Conservation (phyloP, 306 rosid species). For the Inga oerstediana region DNA sequence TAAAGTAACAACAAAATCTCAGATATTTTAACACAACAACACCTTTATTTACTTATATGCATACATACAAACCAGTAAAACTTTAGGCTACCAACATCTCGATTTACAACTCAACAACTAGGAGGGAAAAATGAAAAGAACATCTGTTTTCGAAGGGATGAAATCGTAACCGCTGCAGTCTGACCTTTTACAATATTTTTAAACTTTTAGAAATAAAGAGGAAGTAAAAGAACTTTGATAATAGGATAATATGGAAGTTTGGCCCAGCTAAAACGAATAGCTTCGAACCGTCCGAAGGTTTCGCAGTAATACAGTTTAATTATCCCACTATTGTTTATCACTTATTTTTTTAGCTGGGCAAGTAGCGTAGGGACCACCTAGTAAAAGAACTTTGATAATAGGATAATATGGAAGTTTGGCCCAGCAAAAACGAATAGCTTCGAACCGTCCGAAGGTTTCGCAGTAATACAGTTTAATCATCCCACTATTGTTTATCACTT, state of each 20-base stretch:
- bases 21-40: not conserved
- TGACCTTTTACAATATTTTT: not conserved
- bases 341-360: not conserved
- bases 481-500: not conserved
- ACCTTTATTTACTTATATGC: not conserved
- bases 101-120: not conserved
- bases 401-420: not conserved
- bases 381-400: not conserved
- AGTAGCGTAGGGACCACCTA: no score
- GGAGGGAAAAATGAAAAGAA: not conserved
- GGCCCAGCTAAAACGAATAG: not conserved
- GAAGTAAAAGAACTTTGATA: not conserved
- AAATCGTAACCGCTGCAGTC: not conserved
- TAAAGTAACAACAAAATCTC: constrained; percentile 14
- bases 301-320: not conserved
- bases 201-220: not conserved
- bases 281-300: not conserved
- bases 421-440: not conserved
- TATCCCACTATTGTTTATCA: not conserved
- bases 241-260: not conserved
- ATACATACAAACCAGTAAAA: not conserved
- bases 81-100: not conserved
- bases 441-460: not conserved
- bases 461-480: not conserved
- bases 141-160: not conserved